Conservation (phyloP, 495 filamentous ascomycete species). For the Aspergillus affinis region DNA sequence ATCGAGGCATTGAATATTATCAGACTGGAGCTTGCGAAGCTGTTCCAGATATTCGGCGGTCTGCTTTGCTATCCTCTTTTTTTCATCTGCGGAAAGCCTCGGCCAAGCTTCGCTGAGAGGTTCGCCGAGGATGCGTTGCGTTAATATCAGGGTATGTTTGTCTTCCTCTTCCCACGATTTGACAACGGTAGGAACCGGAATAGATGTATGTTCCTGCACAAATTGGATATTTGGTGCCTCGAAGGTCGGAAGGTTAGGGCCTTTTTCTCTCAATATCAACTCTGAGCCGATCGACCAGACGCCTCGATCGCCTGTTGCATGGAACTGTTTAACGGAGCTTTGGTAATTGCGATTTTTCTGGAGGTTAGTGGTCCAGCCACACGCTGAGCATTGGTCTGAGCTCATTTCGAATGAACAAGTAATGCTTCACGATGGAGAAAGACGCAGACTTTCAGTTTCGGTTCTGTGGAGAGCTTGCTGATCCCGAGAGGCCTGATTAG, state of each 20-base stretch:
- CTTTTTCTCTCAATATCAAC: constrained; percentile 29
- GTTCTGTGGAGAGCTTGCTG: too few species aligned
- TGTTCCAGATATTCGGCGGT: constrained; percentile 31
- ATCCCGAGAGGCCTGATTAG: too few species aligned
- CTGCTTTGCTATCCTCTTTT: constrained; percentile 28
- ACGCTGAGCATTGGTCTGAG: too few species aligned
- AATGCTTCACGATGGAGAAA: too few species aligned
- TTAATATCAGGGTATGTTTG: constrained; percentile 12
- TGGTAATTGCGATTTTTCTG: too few species aligned
- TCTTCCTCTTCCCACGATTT: constrained; percentile 24
- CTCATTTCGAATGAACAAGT: too few species aligned
- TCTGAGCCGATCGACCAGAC: constrained; percentile 35
- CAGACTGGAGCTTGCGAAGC: constrained; percentile 28
- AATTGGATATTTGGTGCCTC: constrained; percentile 24
- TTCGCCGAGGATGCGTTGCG: constrained; percentile 25
- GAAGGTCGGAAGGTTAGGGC: constrained; percentile 3
- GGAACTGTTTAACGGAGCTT: too few species aligned
- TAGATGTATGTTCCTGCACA: constrained; percentile 23
- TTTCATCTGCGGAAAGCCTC: constrained; percentile 19
- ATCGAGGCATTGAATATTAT: constrained; percentile 24
- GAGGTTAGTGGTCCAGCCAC: too few species aligned
- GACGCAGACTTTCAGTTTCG: too few species aligned
- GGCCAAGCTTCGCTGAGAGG: constrained; percentile 24
- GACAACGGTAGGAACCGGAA: constrained; percentile 23
- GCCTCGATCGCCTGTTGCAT: too few species aligned